These are phyloP conservation scores for Beauveria asiatica DNA, from an alignment of 2,329 filamentous ascomycete genomes.

Conservation along the genomic window DNA sequence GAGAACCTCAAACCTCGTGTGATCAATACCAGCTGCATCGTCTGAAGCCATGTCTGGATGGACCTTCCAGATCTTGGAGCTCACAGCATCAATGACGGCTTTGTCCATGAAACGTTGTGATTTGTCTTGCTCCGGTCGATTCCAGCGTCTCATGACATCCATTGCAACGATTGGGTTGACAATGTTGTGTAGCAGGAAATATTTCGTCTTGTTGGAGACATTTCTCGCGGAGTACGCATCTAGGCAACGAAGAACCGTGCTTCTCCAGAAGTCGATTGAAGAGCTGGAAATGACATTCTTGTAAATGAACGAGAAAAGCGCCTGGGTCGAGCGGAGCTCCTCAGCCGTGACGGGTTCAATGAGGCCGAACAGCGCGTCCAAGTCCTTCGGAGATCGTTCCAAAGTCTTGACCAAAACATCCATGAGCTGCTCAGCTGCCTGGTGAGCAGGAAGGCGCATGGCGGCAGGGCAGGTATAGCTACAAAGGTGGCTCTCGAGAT, in stretches of 20 bases:
- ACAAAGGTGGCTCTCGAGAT: slow-evolving; percentile 67
- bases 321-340: slow-evolving; percentile 69
- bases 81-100: slow-evolving; percentile 79
- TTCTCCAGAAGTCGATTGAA: slow-evolving; percentile 78
- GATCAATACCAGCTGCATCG: slow-evolving; percentile 81
- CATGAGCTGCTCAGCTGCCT: slow-evolving; percentile 84
- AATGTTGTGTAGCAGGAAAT: slow-evolving; percentile 83
- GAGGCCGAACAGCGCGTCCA: slow-evolving; percentile 77
- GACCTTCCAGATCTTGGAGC: slow-evolving; percentile 88
- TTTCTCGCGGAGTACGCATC: slow-evolving; percentile 75
- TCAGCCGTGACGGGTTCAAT: slow-evolving; percentile 78
- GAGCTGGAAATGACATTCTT: slow-evolving; percentile 73
- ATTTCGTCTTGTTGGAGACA: slow-evolving; percentile 81
- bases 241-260: slow-evolving; percentile 73
- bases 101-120: slow-evolving; percentile 74
- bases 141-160: slow-evolving; percentile 84
- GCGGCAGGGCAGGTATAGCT: slow-evolving; percentile 59
- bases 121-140: slow-evolving; percentile 44
- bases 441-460: slow-evolving; percentile 76
- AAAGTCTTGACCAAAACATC: slow-evolving; percentile 75
- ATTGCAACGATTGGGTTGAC: slow-evolving; percentile 95
- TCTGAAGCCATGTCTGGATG: slow-evolving; percentile 75
- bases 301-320: slow-evolving; percentile 77
- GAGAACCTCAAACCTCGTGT: slow-evolving; percentile 90
- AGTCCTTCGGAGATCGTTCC: slow-evolving; percentile 61